Percentiles rank a stretch among this genome's conserved stretches.
phyloP scores from a whole-genome alignment of 2,329 filamentous ascomycete species.

The Dactylellina sp. region DNA sequence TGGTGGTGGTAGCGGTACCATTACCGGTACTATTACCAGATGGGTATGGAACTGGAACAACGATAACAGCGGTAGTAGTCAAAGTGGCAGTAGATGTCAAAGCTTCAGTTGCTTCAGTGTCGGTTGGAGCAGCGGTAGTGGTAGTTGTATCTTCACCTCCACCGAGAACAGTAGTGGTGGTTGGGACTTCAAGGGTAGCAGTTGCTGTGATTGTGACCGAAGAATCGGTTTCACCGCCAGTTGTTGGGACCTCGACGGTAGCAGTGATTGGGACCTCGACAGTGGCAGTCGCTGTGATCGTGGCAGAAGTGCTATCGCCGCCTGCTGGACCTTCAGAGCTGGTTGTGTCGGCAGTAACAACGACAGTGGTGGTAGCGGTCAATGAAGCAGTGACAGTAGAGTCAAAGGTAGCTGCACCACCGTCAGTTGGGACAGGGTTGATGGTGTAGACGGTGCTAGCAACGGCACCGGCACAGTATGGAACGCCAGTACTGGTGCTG shows the following conservation, averaged over 20 bases:
- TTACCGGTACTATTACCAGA: slow-evolving; percentile 38
- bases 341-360: slow-evolving; percentile 18
- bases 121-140: not conserved
- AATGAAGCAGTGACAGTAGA: slow-evolving; percentile 34
- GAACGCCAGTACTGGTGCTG: slow-evolving; percentile 48
- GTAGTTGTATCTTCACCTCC: not conserved
- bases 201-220: not conserved
- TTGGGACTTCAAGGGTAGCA: not conserved
- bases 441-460: slow-evolving; percentile 44
- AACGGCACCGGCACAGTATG: slow-evolving; percentile 48
- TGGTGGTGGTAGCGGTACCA: slow-evolving; percentile 15
- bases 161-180: not conserved
- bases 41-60: slow-evolving; percentile 29
- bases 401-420: slow-evolving; percentile 18
- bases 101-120: not conserved
- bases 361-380: slow-evolving; percentile 14
- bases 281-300: slow-evolving; percentile 7
- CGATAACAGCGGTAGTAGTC: slow-evolving; percentile 35
- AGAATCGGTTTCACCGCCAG: not conserved
- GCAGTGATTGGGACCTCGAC: slow-evolving; percentile 12
- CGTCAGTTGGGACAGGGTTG: slow-evolving; percentile 17
- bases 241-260: not conserved
- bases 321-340: slow-evolving; percentile 10
- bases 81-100: slow-evolving; percentile 24
- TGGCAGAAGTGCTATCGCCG: slow-evolving; percentile 11